Evolutionary conservation across 2,329 filamentous ascomycete genomes (phyloP), one percentile per base, ranked within the genome.

Genomic region (Aureobasidium sp.): DNA sequence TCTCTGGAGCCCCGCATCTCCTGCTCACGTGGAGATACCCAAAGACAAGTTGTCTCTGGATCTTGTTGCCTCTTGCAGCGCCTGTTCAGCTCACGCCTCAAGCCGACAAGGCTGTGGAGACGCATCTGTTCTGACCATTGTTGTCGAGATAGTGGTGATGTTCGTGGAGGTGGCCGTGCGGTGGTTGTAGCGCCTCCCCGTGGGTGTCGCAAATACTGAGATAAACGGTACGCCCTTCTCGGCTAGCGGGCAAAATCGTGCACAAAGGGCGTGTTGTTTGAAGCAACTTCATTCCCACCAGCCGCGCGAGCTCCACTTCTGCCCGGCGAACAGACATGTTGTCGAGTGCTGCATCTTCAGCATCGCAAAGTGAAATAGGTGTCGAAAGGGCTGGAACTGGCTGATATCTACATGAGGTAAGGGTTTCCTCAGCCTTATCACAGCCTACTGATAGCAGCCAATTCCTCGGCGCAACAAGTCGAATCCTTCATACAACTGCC

Each of bases 371-470:
- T 33, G 31, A 21, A 50, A 17, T 10, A 50, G 47, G 7, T 37
- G 2, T 35, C 17, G 10, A 15, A 51, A 51, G 49, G 33, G 15
- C 33, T 37, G 33, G 19, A 38, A 9, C 33, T 53, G 19, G 19
- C n/a, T 31, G 45, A 47, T 21, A 47, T 40, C 50, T 54, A 19
- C 19, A 55, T 55, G 38, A 55, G 51, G 51, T 55, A 43, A 55
- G 51, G 38, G 37, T 42, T 42, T 55, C 51, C 51, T 29, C 38
- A 40, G n/a, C 7, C 15, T 19, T 53, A 53, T 53, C 49, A 40
- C 25, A 8, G 43, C 4, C 40, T 19, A 37, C 27, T 43, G 53
- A 45, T 46, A 46, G 46, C 23, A 27, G 49, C 49, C 40, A 45
- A 37, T 45, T 17, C 29, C 40, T 27, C 40, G 38, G 40, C 53